A percentile compares a stretch with the other conserved stretches of the same genome.
Evolutionary conservation across 2,329 filamentous ascomycete genomes (phyloP).

Genomic region (Tolypocladium capitatum): DNA sequence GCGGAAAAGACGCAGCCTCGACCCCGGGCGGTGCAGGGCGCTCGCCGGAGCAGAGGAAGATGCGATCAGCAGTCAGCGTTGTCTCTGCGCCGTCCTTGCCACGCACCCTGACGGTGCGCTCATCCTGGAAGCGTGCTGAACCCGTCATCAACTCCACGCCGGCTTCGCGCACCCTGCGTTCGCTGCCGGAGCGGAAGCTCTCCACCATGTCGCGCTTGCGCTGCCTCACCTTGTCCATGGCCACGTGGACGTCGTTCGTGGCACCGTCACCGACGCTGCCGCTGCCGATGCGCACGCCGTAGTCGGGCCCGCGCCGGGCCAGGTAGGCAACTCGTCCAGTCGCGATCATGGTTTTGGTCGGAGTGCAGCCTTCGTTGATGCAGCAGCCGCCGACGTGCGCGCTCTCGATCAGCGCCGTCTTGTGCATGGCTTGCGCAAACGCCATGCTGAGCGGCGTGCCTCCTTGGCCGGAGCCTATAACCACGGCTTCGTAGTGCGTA

Average conservation of each 20-base stretch:
- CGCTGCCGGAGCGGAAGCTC: slow-evolving; percentile 33
- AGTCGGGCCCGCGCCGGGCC: slow-evolving; percentile 25
- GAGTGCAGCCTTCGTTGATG: slow-evolving; percentile 42
- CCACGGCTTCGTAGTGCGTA: slow-evolving; percentile 17
- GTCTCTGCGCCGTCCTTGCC: slow-evolving; percentile 17
- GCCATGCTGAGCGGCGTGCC: slow-evolving; percentile 35
- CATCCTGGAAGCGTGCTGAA: slow-evolving; percentile 27
- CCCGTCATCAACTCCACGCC: slow-evolving; percentile 33
- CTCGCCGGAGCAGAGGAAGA: slow-evolving; percentile 36
- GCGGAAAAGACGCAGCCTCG: slow-evolving; percentile 7
- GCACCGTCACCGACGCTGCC: not conserved
- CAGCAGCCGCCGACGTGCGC: slow-evolving; percentile 38
- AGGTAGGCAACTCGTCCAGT: slow-evolving; percentile 36
- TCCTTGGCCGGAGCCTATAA: slow-evolving; percentile 40
- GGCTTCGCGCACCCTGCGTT: slow-evolving; percentile 23
- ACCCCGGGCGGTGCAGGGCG: slow-evolving; percentile 24
- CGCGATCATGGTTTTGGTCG: slow-evolving; percentile 43
- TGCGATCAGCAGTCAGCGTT: slow-evolving; percentile 21
- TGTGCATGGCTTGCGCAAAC: slow-evolving; percentile 29
- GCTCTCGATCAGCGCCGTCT: slow-evolving; percentile 34
- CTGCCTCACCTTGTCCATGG: slow-evolving; percentile 36
- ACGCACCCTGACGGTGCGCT: slow-evolving; percentile 22
- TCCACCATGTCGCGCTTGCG: slow-evolving; percentile 40
- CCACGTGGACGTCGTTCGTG: slow-evolving; percentile 18
- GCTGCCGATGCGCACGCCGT: slow-evolving; percentile 25